Percentiles rank a stretch among this genome's conserved stretches.
phyloP scores from a whole-genome alignment of 2,329 filamentous ascomycete genomes.

The Alternaria ventricosa region DNA sequence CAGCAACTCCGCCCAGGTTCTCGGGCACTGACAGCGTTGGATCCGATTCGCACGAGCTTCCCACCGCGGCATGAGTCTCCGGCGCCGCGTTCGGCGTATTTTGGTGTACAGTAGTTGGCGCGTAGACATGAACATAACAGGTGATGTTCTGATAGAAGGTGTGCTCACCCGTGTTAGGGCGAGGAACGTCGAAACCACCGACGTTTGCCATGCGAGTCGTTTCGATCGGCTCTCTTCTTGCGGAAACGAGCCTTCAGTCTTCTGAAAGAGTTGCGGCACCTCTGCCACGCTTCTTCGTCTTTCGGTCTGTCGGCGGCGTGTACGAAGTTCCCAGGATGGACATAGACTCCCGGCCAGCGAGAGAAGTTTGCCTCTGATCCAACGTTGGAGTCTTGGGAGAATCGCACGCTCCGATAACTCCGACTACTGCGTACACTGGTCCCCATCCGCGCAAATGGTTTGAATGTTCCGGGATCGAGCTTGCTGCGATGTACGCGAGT shows the following conservation, averaged over 20 bases:
- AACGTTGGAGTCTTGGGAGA: background rate
- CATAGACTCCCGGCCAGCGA: slow-evolving; percentile 29
- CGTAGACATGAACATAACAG: slow-evolving; percentile 19
- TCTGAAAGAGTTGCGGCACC: slow-evolving; percentile 20
- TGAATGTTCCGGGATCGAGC: background rate
- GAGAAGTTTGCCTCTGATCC: slow-evolving; percentile 19
- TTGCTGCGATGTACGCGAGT: background rate
- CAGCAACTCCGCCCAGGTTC: background rate
- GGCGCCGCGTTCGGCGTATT: background rate
- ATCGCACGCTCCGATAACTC: slow-evolving; percentile 7
- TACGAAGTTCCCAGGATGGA: slow-evolving; percentile 33
- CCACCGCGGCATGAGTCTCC: background rate
- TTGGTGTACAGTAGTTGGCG: slow-evolving; percentile 14
- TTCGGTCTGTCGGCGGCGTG: slow-evolving; percentile 10
- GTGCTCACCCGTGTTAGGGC: slow-evolving; percentile 1
- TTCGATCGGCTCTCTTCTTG: background rate
- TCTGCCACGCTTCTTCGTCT: slow-evolving; percentile 30
- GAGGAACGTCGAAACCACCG: slow-evolving; percentile 10
- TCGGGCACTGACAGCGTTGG: background rate
- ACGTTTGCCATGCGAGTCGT: slow-evolving; percentile 9
- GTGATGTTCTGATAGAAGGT: slow-evolving; percentile 9
- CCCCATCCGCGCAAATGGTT: background rate
- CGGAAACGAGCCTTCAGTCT: slow-evolving; percentile 12
- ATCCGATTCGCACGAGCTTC: background rate
- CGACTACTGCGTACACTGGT: slow-evolving; percentile 1